phyloP scores from a whole-genome alignment of 2,329 filamentous ascomycete species.

The Acrodontium crateriforme region DNA sequence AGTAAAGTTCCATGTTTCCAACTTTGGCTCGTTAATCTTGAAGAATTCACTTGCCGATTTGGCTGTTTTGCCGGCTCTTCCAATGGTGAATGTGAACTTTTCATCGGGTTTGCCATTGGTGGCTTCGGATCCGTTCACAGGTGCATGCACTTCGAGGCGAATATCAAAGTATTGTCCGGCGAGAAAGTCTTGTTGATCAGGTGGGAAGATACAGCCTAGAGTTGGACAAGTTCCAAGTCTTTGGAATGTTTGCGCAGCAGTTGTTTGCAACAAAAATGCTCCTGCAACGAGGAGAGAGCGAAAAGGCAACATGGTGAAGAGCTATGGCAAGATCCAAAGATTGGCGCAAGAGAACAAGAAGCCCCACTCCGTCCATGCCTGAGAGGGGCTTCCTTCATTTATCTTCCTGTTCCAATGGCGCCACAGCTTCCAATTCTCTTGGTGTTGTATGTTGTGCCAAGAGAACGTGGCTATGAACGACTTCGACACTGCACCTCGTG shows the following conservation, averaged over 20 bases:
- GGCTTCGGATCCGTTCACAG: constrained; percentile 61
- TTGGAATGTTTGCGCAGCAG: constrained; percentile 39
- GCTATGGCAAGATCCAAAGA: background rate
- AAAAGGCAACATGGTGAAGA: no score
- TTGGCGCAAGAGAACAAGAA: no score
- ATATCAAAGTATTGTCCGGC: constrained; percentile 76
- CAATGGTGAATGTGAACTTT: constrained; percentile 61
- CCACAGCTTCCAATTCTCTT: no score
- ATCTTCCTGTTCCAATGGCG: no score
- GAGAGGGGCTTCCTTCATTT: no score
- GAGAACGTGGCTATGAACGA: no score
- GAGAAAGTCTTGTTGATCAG: constrained; percentile 61
- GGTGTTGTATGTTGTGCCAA: no score
- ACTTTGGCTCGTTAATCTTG: constrained; percentile 50
- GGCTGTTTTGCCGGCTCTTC: constrained; percentile 44
- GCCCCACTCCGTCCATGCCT: no score
- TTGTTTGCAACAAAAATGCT: background rate
- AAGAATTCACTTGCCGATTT: constrained; percentile 53
- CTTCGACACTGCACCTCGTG: no score
- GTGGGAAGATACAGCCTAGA: constrained; percentile 42
- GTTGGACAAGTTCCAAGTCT: constrained; percentile 42
- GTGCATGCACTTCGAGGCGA: constrained; percentile 54
- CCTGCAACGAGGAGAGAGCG: background rate
- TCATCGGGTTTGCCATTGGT: constrained; percentile 53
- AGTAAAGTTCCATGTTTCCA: constrained; percentile 72